Percentiles rank a stretch among this genome's conserved stretches.
phyloP scores from a whole-genome alignment of 1,284 basidiomycete genomes.

The Testicularia cyperi region DNA sequence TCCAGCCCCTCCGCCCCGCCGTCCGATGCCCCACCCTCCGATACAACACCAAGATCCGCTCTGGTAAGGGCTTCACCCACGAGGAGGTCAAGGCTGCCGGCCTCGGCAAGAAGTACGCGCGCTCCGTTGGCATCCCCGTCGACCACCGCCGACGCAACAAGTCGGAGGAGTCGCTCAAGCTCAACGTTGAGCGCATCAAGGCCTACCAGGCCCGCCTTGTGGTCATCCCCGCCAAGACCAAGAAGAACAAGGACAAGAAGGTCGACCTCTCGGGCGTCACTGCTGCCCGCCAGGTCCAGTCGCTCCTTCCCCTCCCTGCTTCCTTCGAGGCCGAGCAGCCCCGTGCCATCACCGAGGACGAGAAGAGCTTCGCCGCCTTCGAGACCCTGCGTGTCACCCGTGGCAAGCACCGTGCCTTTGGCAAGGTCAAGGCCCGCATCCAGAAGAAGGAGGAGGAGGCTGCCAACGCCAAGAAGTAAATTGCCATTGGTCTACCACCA shows the following conservation, averaged over 20 bases:
- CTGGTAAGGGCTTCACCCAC: constrained; percentile 94
- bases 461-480: constrained; percentile 87
- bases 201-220: constrained; percentile 78
- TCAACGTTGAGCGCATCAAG: constrained; percentile 93
- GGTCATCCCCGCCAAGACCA: constrained; percentile 76
- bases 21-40: constrained; percentile 95
- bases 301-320: constrained; percentile 66
- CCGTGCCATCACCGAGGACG: constrained; percentile 88
- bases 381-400: constrained; percentile 83
- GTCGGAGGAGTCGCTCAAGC: constrained; percentile 92
- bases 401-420: constrained; percentile 80
- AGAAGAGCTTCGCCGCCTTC: constrained; percentile 81
- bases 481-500: constrained; percentile 1
- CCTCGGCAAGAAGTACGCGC: constrained; percentile 89
- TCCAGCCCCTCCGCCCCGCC: constrained; percentile 89
- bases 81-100: constrained; percentile 96
- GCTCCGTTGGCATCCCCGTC: constrained; percentile 88
- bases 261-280: constrained; percentile 76
- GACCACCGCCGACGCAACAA: constrained; percentile 96
- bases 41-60: constrained; percentile 97
- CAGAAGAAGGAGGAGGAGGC: constrained; percentile 82
- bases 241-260: constrained; percentile 87
- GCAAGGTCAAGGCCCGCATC: constrained; percentile 73
- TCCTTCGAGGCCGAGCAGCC: constrained; percentile 75
- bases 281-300: constrained; percentile 69